These are phyloP conservation scores for Cubamyces lactineus DNA, from an alignment of 768 basidiomycete genomes.

Conservation along the genomic window DNA sequence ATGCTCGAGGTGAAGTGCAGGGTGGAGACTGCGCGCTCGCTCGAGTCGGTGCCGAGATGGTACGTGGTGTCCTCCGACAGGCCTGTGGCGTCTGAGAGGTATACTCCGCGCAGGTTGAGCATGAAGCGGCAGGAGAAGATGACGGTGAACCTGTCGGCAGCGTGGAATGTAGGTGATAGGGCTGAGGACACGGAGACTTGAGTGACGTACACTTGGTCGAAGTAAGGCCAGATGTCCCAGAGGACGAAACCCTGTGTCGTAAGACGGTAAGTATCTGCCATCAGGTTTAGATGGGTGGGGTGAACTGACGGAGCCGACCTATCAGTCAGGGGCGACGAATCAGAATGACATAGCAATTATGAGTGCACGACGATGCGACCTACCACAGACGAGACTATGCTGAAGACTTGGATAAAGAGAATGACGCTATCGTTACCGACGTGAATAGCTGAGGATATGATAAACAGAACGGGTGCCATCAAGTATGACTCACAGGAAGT, in stretches of 20 bases:
- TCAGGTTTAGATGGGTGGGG: too few species aligned
- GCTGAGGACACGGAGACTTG: background rate
- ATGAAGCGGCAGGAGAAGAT: conserved; percentile 25
- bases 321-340: background rate
- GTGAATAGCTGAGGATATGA: background rate
- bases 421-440: background rate
- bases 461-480: too few species aligned
- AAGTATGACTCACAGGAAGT: conserved; percentile 16
- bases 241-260: conserved; percentile 11
- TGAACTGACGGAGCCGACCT: conserved; percentile 17
- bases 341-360: background rate
- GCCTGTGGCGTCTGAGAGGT: background rate
- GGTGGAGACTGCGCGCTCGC: background rate
- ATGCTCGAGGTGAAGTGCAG: conserved; percentile 15
- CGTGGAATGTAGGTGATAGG: background rate
- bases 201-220: conserved; percentile 23
- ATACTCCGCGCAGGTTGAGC: conserved; percentile 24
- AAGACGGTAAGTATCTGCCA: background rate
- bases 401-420: conserved; percentile 18
- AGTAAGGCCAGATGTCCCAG: conserved; percentile 23
- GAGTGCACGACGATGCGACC: background rate
- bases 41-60: background rate
- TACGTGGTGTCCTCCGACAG: background rate
- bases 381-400: conserved; percentile 14
- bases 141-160: conserved; percentile 18